Conservation (phyloP, 345 rosid genomes). For the Lepidium africanum region DNA sequence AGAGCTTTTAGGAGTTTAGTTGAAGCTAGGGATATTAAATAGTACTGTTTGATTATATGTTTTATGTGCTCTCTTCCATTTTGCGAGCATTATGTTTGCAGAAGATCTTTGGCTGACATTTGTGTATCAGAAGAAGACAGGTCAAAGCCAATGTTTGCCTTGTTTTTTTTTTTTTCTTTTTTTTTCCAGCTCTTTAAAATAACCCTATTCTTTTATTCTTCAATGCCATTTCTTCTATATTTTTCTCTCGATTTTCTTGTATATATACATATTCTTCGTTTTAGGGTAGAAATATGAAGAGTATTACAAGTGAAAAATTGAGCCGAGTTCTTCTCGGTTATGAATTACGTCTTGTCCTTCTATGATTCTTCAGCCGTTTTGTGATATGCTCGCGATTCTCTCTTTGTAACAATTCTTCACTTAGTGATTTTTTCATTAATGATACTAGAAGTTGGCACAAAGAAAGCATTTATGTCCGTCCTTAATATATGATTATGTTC, state of each 20-base stretch:
- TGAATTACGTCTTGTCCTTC: too few species aligned
- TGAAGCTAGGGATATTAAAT: conserved; percentile 14
- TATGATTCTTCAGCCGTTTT: too few species aligned
- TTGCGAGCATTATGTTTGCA: conserved; percentile 10
- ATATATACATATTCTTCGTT: neutral
- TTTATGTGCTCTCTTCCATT: neutral
- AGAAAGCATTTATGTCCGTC: too few species aligned
- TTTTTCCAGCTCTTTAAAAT: neutral
- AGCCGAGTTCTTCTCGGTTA: too few species aligned
- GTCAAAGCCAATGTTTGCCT: conserved; percentile 10
- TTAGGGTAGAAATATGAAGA: neutral
- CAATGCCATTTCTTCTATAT: neutral
- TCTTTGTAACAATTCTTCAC: too few species aligned
- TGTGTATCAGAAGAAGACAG: conserved; percentile 9
- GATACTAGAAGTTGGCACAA: too few species aligned
- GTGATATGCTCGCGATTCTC: too few species aligned
- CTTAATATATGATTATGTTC: neutral
- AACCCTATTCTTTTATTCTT: conserved; percentile 19
- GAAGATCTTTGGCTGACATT: conserved; percentile 15
- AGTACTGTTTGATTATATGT: conserved; percentile 5
- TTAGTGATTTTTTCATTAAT: too few species aligned
- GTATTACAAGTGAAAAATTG: too few species aligned
- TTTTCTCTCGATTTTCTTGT: neutral
- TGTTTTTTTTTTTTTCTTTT: neutral
- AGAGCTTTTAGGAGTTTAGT: conserved; percentile 20